These are phyloP conservation scores for Polytolypa hystricis DNA, from an alignment of 2,329 filamentous ascomycete species.

Conservation along the genomic window DNA sequence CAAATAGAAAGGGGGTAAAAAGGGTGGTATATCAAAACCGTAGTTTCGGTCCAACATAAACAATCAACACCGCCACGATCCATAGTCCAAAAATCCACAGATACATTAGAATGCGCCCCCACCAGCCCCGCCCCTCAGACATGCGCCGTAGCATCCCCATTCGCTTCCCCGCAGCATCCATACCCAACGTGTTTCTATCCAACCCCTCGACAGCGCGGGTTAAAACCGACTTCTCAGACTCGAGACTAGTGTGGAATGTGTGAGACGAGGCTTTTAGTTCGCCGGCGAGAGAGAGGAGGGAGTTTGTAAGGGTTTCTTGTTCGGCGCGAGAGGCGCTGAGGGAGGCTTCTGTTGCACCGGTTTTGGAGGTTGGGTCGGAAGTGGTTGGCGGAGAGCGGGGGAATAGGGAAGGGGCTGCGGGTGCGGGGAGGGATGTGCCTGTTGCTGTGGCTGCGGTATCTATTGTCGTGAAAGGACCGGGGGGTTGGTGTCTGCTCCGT, in stretches of 20 bases:
- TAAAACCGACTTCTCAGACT: constrained; percentile 62
- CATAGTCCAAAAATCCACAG: constrained; percentile 73
- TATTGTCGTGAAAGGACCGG: constrained; percentile 10
- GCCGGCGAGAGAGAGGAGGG: constrained; percentile 68
- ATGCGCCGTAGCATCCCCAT: constrained; percentile 70
- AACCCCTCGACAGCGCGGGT: constrained; percentile 61
- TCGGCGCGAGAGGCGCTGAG: constrained; percentile 67
- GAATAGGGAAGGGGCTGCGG: constrained; percentile 9
- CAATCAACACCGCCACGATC: constrained; percentile 64
- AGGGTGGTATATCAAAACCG: constrained; percentile 63
- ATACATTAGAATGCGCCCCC: constrained; percentile 73
- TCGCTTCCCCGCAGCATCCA: constrained; percentile 62
- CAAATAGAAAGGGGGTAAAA: background rate
- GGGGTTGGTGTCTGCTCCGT: constrained; percentile 21
- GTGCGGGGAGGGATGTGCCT: constrained; percentile 46
- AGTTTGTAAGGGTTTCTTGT: constrained; percentile 71
- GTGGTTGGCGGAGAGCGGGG: constrained; percentile 44
- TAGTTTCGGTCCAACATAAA: constrained; percentile 79
- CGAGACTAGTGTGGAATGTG: constrained; percentile 59
- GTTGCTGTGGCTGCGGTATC: constrained; percentile 11
- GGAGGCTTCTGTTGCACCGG: constrained; percentile 52
- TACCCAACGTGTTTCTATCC: constrained; percentile 61
- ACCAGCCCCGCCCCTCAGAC: constrained; percentile 83
- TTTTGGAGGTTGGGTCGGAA: constrained; percentile 11
- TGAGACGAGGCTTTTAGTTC: constrained; percentile 66